phyloP scores from a whole-genome alignment of 2,329 filamentous ascomycete species.

The Podosphaera leucotricha region DNA sequence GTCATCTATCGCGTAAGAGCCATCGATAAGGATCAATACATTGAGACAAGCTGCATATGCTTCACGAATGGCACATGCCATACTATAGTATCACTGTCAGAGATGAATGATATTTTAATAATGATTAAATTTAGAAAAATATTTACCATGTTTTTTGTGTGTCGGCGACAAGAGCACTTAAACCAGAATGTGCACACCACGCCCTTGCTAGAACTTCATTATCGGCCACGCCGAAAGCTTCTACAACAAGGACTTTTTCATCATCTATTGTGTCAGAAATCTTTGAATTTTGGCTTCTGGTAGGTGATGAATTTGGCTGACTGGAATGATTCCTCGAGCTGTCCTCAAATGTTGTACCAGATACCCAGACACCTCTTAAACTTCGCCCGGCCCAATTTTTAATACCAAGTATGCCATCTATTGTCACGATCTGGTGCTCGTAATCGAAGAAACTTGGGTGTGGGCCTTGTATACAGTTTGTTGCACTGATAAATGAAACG shows the following conservation, averaged over 20 bases:
- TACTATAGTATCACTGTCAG: conserved; percentile 12
- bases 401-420: conserved; percentile 41
- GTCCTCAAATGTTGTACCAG: neutral
- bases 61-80: conserved; percentile 51
- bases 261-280: conserved; percentile 24
- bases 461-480: conserved; percentile 37
- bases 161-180: conserved; percentile 48
- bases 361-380: neutral
- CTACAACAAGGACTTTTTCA: conserved; percentile 45
- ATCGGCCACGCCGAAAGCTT: conserved; percentile 49
- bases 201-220: conserved; percentile 56
- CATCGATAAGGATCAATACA: conserved; percentile 45
- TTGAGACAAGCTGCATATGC: conserved; percentile 51
- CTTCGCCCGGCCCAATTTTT: conserved; percentile 30
- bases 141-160: conserved; percentile 34
- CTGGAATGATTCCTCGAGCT: neutral
- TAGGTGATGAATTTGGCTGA: neutral
- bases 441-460: conserved; percentile 56
- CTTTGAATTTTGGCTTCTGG: neutral
- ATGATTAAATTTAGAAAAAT: conserved; percentile 1
- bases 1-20: conserved; percentile 4
- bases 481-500: conserved; percentile 41
- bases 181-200: conserved; percentile 55
- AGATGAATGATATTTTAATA: neutral
- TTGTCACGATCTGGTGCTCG: conserved; percentile 30